Evolutionary conservation across 2,329 filamentous ascomycete species (phyloP).

Genomic region (Colletotrichum viniferum): DNA sequence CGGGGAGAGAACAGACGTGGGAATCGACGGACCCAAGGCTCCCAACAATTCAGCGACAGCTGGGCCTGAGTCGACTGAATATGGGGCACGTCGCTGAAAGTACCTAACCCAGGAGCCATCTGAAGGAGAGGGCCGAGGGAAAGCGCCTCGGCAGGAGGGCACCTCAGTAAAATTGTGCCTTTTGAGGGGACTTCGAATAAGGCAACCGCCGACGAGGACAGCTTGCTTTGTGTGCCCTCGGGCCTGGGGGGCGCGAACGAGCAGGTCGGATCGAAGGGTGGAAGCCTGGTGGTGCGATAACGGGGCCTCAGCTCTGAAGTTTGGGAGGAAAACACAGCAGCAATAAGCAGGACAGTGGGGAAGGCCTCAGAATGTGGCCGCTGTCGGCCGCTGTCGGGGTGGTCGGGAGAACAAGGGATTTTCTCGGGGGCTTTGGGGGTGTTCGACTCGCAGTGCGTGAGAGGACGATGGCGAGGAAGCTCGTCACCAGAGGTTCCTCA

Average conservation of each 20-base stretch:
- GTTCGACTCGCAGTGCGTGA: neutral
- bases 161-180: neutral
- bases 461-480: neutral
- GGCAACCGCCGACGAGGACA: neutral
- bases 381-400: constrained; percentile 10
- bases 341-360: neutral
- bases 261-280: neutral
- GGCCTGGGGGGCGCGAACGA: neutral
- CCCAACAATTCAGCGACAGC: neutral
- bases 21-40: neutral
- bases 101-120: neutral
- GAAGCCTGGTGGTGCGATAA: constrained; percentile 9
- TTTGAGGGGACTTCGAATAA: neutral
- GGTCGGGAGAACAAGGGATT: neutral
- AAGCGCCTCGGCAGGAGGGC: neutral
- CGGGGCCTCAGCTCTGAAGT: constrained; percentile 4
- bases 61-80: neutral
- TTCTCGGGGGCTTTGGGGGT: neutral
- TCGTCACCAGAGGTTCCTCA: neutral
- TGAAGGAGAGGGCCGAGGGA: neutral
- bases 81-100: neutral
- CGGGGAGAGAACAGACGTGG: neutral
- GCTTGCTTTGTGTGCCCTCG: neutral
- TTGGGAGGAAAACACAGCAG: neutral
- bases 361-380: constrained; percentile 1